Evolutionary conservation across 1,139 yeast genomes (phyloP).

Genomic region (Debaryomyces udenii): DNA sequence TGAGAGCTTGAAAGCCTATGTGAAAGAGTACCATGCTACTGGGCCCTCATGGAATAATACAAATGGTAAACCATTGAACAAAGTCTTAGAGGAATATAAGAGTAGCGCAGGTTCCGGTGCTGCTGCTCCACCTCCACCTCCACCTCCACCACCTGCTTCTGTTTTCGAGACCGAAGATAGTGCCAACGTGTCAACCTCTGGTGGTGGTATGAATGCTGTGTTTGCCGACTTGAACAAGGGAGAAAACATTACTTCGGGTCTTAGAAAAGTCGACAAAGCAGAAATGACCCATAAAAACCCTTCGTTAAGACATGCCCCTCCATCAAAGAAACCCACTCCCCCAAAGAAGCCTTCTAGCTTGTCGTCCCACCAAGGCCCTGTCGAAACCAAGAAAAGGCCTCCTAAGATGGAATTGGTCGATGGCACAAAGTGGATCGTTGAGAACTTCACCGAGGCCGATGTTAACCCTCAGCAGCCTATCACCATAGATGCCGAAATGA

Average conservation of each 20-base stretch:
- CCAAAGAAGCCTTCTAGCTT: slow-evolving; percentile 74
- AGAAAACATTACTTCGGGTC: slow-evolving; percentile 75
- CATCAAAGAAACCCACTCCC: slow-evolving; percentile 51
- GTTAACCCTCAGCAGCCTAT: slow-evolving; percentile 49
- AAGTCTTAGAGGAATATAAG: slow-evolving; percentile 25
- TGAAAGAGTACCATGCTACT: slow-evolving; percentile 74
- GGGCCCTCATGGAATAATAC: slow-evolving; percentile 77
- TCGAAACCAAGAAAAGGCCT: slow-evolving; percentile 51
- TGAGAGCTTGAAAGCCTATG: slow-evolving; percentile 70
- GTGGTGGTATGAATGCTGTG: slow-evolving; percentile 80
- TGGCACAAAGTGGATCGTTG: slow-evolving; percentile 83
- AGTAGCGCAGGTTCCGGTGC: slow-evolving; percentile 26
- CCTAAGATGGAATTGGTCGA: slow-evolving; percentile 80
- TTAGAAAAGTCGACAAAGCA: slow-evolving; percentile 89
- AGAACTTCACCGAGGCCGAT: slow-evolving; percentile 65
- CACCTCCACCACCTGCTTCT: slow-evolving; percentile 77
- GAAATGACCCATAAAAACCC: slow-evolving; percentile 97
- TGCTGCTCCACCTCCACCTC: slow-evolving; percentile 59
- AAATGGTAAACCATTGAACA: slow-evolving; percentile 50
- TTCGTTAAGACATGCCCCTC: slow-evolving; percentile 58
- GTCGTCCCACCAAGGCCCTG: slow-evolving; percentile 35
- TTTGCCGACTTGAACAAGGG: slow-evolving; percentile 92
- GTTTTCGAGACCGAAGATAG: slow-evolving; percentile 49
- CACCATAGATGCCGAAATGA: slow-evolving; percentile 75
- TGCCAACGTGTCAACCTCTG: slow-evolving; percentile 27